A percentile compares a stretch with the other conserved stretches of the same genome.
These are phyloP conservation scores for Trichosporon sp. DNA, from an alignment of 1,284 basidiomycete species.

Conservation along the genomic window DNA sequence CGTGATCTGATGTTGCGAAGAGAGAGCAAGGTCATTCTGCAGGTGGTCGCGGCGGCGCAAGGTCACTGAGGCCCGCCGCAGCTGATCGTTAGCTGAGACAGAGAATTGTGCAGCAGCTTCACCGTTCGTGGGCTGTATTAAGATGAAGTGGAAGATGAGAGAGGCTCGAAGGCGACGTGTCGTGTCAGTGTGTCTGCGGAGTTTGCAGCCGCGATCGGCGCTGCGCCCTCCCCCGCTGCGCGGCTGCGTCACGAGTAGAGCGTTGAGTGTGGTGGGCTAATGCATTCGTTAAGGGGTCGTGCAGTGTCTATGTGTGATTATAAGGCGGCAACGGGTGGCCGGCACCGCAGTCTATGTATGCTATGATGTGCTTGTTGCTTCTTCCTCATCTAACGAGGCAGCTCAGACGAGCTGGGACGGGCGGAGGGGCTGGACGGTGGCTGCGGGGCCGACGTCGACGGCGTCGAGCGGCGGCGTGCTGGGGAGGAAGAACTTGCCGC, in stretches of 20 bases:
- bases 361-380: background rate
- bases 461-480: constrained; percentile 12
- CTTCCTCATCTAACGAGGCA: background rate
- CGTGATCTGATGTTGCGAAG: too few relatives aligned
- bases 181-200: too few relatives aligned
- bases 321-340: background rate
- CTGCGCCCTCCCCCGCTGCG: background rate
- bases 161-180: too few relatives aligned
- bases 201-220: background rate
- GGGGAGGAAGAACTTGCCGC: constrained; percentile 32
- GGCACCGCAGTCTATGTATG: background rate
- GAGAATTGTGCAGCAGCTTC: too few relatives aligned
- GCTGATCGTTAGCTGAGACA: too few relatives aligned
- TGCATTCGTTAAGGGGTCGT: background rate
- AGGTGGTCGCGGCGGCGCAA: too few relatives aligned
- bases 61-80: too few relatives aligned
- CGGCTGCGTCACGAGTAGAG: background rate
- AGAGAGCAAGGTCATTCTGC: too few relatives aligned
- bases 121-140: too few relatives aligned
- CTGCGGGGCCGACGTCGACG: constrained; percentile 16
- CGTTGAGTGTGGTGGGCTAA: background rate
- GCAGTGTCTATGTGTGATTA: background rate
- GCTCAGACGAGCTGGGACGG: background rate
- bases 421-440: background rate
- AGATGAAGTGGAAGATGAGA: too few relatives aligned